Evolutionary conservation across 2,329 filamentous ascomycete genomes (phyloP).

Genomic region (Colletotrichum higginsianum): DNA sequence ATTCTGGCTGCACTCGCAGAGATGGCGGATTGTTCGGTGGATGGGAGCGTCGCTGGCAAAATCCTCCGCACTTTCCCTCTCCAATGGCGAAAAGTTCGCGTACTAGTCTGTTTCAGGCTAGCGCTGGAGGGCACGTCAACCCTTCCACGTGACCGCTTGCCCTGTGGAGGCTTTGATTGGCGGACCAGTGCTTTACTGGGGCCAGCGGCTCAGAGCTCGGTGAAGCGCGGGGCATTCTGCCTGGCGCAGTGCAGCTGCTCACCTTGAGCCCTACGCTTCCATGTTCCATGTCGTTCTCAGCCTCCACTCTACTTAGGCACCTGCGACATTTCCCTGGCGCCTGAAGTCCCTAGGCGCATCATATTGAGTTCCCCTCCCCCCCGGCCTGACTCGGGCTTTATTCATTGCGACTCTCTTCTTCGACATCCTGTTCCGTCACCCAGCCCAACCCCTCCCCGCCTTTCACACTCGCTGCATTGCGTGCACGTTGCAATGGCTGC

Average conservation of each 20-base stretch:
- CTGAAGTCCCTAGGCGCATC: slow-evolving; percentile 4
- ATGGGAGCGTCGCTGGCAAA: slow-evolving; percentile 16
- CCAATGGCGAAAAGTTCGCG: slow-evolving; percentile 45
- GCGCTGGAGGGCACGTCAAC: slow-evolving; percentile 56
- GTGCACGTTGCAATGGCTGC: slow-evolving; percentile 67
- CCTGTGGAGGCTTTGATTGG: slow-evolving; percentile 5
- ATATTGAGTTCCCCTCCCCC: not conserved
- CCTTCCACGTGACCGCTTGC: slow-evolving; percentile 54
- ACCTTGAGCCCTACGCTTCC: slow-evolving; percentile 9
- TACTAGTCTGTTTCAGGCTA: slow-evolving; percentile 47
- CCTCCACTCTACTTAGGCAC: slow-evolving; percentile 18
- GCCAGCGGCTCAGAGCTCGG: not conserved
- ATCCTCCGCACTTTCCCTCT: slow-evolving; percentile 25
- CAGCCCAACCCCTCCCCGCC: not conserved
- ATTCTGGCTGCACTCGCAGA: slow-evolving; percentile 63
- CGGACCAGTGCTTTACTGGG: not conserved
- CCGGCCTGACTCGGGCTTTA: not conserved
- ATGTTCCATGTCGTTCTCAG: slow-evolving; percentile 20
- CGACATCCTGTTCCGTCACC: not conserved
- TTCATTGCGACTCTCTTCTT: not conserved
- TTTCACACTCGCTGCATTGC: not conserved
- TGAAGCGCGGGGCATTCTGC: slow-evolving; percentile 26
- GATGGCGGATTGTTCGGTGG: slow-evolving; percentile 60
- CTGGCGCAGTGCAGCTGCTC: not conserved
- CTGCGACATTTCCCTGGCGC: slow-evolving; percentile 22